Conservation (phyloP, 2,329 filamentous ascomycete genomes). For the Chaetomium strumarium region DNA sequence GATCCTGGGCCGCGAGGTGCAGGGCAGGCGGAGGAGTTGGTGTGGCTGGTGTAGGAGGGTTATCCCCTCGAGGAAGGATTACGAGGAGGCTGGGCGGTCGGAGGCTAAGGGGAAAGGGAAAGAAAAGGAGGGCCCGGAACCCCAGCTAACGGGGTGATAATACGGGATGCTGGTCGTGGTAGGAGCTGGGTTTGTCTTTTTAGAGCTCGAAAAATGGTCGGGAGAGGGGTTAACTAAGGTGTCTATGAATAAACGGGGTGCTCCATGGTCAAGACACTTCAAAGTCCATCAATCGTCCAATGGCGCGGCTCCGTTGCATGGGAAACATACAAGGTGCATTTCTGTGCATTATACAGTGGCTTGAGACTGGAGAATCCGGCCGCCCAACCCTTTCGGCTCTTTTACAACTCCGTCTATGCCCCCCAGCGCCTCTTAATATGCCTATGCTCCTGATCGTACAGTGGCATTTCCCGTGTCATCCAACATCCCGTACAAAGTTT, state of each 20-base stretch:
- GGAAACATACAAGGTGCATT: constrained; percentile 14
- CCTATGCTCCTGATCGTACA: constrained; percentile 7
- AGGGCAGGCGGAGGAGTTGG: constrained; percentile 68
- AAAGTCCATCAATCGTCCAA: no score
- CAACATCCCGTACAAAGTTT: background rate
- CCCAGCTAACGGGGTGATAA: background rate
- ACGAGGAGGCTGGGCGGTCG: constrained; percentile 22
- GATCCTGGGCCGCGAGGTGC: constrained; percentile 65
- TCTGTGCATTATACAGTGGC: constrained; percentile 13
- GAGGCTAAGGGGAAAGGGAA: background rate
- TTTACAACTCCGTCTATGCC: constrained; percentile 6
- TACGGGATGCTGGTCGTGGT: no score
- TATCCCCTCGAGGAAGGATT: constrained; percentile 53
- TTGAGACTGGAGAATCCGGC: constrained; percentile 1
- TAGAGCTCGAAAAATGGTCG: no score
- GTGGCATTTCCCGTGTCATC: background rate
- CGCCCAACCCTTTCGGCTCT: constrained; percentile 1
- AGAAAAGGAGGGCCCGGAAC: background rate
- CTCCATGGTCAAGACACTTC: no score
- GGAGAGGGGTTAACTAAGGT: no score
- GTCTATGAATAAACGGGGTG: no score
- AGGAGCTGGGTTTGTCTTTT: no score
- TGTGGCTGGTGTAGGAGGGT: constrained; percentile 87
- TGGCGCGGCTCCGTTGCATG: no score
- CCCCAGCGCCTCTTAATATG: background rate